These are phyloP conservation scores for Apiospora koreana DNA, from an alignment of 2,329 filamentous ascomycete genomes.

Conservation along the genomic window DNA sequence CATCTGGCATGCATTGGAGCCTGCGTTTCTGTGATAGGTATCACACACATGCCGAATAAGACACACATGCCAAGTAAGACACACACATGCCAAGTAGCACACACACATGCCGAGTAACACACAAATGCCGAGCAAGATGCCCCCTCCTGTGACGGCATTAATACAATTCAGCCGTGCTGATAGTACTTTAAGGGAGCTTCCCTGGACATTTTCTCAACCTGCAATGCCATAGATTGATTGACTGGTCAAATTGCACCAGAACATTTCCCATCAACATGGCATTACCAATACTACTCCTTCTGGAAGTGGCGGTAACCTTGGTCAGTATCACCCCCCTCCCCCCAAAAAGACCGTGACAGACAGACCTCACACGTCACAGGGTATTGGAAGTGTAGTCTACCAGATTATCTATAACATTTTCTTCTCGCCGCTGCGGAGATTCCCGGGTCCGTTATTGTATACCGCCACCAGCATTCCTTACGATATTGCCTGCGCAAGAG, in stretches of 20 bases:
- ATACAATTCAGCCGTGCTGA: not conserved
- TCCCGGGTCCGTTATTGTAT: slow-evolving; percentile 14
- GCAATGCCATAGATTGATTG: not conserved
- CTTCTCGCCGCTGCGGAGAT: slow-evolving; percentile 12
- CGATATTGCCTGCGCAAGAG: slow-evolving; percentile 10
- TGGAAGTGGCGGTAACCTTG: not conserved
- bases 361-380: not conserved
- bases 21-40: not conserved
- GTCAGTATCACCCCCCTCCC: not conserved
- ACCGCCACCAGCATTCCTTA: slow-evolving; percentile 10
- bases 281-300: not conserved
- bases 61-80: not conserved
- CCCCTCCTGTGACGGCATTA: not conserved
- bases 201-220: not conserved
- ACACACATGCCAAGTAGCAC: no score
- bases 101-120: not conserved
- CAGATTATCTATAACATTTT: slow-evolving; percentile 14
- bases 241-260: not conserved
- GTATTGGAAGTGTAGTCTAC: slow-evolving; percentile 4
- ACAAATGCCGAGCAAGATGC: not conserved
- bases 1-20: not conserved
- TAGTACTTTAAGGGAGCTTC: not conserved
- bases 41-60: not conserved
- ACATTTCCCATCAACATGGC: not conserved
- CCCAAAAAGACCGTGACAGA: not conserved